Evolutionary conservation across 176 grass and related monocot genomes (phyloP).

Genomic region (Carex littledalei): DNA sequence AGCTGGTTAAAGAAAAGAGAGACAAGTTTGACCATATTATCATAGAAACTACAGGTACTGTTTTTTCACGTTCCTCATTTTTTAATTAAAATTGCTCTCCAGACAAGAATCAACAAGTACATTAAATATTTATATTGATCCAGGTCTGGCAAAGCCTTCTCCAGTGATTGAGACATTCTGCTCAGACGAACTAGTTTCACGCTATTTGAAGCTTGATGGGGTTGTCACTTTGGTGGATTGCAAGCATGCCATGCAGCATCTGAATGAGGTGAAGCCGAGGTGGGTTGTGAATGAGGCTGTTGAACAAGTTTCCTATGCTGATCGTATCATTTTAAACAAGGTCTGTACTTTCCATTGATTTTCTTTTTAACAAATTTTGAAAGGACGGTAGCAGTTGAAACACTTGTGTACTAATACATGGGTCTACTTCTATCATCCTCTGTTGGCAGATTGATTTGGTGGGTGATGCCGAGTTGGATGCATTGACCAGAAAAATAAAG

Average conservation of each 20-base stretch:
- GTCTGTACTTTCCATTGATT: conserved; percentile 34
- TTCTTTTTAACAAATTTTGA: conserved; percentile 5
- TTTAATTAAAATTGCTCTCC: neutral
- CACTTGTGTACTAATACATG: neutral
- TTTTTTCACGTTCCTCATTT: neutral
- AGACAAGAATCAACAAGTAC: neutral
- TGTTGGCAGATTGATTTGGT: conserved; percentile 50
- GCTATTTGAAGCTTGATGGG: conserved; percentile 85
- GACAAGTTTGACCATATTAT: conserved; percentile 89
- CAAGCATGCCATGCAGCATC: conserved; percentile 66
- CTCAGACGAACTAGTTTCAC: conserved; percentile 69
- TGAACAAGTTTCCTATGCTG: conserved; percentile 90
- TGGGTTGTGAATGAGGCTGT: conserved; percentile 85
- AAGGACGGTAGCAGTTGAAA: neutral
- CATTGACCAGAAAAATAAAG: conserved; percentile 64
- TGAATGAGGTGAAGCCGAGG: conserved; percentile 77
- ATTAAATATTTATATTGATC: neutral
- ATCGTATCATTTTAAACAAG: conserved; percentile 96
- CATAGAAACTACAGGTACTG: conserved; percentile 80
- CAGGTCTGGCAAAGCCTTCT: conserved; percentile 82
- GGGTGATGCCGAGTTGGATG: conserved; percentile 41
- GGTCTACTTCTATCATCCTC: neutral
- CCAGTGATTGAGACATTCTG: conserved; percentile 93
- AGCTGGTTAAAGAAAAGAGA: conserved; percentile 82
- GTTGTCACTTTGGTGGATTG: conserved; percentile 92